Base-by-base conservation (phyloP, 129 eudicot species). In the Arctium lappa region DNA sequence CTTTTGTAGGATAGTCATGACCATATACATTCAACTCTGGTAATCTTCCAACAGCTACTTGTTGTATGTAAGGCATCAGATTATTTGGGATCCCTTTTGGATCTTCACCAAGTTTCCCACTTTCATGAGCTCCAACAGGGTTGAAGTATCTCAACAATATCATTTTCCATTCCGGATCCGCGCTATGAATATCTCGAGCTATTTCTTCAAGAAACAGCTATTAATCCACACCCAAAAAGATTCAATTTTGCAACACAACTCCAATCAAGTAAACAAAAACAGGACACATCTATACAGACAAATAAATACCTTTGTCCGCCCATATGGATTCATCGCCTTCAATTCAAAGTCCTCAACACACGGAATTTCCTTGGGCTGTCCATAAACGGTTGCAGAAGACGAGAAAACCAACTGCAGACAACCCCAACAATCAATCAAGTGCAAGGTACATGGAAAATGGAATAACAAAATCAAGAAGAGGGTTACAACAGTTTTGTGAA, bases 361-460 rank as follows among this genome's bases (percentile, higher is more conserved):
- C 22, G 99, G 99, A 80, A 93, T 89, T 84, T 86, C 84, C n/a
- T 90, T 92, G 9, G 99, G 99, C 80, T 93, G 98, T 16, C 99
- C 99, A 79, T 95, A 95, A n/a, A 96, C 99, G 0, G 99, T 96
- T 66, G 99, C 95, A 37, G 99, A 96, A 22, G 99, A 96, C 4
- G 99, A 96, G 88, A 96, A 96, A 39, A 96, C 99, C 92, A 96
- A 90, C 99, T 96, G 79, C 80, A 86, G 13, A 11, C 12, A 60
- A 12, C 75, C 48, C 81, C 79, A 72, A 37, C 33, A 71, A 72
- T 46, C 73, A 78, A 13, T 69, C 29, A 74, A 74, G 68, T 42
- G 60, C 36, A 34, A 18, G 12, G 15, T 4, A 36, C 48, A 72
- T 13, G 29, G 30, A 4, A 33, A 33, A 33, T 33, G 36, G 36